phyloP scores from a whole-genome alignment of 2,329 filamentous ascomycete genomes.

The Colletotrichum tropicicola region DNA sequence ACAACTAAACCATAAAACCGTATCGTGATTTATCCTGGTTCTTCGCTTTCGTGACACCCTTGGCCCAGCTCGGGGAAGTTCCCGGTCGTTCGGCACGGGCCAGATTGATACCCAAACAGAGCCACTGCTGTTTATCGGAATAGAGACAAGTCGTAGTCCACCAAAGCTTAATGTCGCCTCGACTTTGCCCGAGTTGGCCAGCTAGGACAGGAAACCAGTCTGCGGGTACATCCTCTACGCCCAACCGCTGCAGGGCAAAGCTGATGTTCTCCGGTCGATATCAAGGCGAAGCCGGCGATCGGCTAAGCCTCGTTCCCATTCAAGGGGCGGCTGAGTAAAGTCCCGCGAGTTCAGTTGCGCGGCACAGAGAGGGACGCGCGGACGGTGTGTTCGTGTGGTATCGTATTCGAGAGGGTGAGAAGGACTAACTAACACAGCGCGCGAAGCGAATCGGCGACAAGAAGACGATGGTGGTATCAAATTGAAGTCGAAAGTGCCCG shows the following conservation, averaged over 20 bases:
- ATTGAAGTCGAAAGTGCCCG: slow-evolving; percentile 24
- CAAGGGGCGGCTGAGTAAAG: too few relatives aligned
- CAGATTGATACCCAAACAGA: neutral
- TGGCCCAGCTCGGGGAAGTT: neutral
- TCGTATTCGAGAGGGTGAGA: slow-evolving; percentile 23
- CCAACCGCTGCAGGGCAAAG: too few relatives aligned
- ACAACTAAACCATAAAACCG: slow-evolving; percentile 4
- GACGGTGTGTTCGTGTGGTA: slow-evolving; percentile 7
- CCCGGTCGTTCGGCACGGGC: slow-evolving; percentile 1
- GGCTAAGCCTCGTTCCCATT: too few relatives aligned
- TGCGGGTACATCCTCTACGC: too few relatives aligned
- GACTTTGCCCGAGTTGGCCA: too few relatives aligned
- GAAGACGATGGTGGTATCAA: slow-evolving; percentile 28
- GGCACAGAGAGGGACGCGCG: neutral
- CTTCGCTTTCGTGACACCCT: slow-evolving; percentile 4
- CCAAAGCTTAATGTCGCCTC: neutral
- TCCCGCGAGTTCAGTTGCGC: neutral
- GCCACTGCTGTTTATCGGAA: too few relatives aligned
- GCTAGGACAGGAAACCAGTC: too few relatives aligned
- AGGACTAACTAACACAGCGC: slow-evolving; percentile 21
- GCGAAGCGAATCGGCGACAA: slow-evolving; percentile 20
- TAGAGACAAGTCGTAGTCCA: too few relatives aligned
- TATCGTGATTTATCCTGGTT: neutral
- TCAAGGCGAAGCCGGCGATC: too few relatives aligned
- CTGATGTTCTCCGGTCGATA: too few relatives aligned